phyloP scores from a whole-genome alignment of 345 rosid genomes.

The Eutrema heterophyllum region DNA sequence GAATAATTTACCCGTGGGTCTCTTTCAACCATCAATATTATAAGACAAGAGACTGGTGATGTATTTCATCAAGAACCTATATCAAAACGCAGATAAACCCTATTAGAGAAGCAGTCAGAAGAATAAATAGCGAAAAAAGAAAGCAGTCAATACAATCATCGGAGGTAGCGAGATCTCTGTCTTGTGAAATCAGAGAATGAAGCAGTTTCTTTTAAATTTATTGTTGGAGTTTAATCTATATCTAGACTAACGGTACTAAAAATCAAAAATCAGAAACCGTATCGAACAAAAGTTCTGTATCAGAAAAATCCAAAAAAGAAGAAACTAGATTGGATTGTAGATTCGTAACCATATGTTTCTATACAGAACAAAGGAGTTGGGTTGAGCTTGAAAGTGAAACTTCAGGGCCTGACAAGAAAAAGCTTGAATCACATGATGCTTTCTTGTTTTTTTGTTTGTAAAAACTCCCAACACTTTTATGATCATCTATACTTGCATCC shows the following conservation, averaged over 20 bases:
- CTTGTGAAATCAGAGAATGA: not conserved
- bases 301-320: slow-evolving; percentile 3
- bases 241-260: not conserved
- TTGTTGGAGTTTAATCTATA: not conserved
- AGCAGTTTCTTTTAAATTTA: not conserved
- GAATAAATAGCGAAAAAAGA: not conserved
- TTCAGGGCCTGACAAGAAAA: slow-evolving; percentile 8
- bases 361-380: slow-evolving; percentile 6
- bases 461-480: slow-evolving; percentile 14
- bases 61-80: not conserved
- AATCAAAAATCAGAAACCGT: not conserved
- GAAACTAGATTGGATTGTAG: slow-evolving; percentile 8
- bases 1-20: not conserved
- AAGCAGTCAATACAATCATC: not conserved
- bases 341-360: slow-evolving; percentile 2
- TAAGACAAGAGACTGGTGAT: not conserved
- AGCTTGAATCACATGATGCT: slow-evolving; percentile 26
- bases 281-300: not conserved
- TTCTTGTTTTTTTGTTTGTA: slow-evolving; percentile 18
- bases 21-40: not conserved
- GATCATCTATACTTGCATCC: not conserved
- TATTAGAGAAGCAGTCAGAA: not conserved
- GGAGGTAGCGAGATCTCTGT: not conserved
- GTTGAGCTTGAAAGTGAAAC: slow-evolving; percentile 19
- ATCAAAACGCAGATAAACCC: not conserved